A percentile compares a stretch with the other conserved stretches of the same genome.
phyloP scores from a whole-genome alignment of 2,329 filamentous ascomycete genomes.

The Penicillium sp. region DNA sequence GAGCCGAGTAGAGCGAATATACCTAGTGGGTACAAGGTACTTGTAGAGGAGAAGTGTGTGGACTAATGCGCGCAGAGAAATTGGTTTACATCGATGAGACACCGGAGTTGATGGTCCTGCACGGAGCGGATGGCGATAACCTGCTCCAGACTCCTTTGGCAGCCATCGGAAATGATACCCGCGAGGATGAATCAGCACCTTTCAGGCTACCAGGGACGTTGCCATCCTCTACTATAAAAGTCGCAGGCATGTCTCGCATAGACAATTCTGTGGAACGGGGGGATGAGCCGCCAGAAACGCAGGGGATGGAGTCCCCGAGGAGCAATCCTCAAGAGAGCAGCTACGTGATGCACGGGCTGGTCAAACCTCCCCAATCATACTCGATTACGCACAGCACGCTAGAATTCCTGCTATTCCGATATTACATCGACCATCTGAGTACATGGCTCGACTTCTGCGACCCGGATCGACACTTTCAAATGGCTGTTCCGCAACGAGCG shows the following conservation, averaged over 20 bases:
- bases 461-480: slow-evolving; percentile 42
- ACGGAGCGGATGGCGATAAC: neutral
- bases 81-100: slow-evolving; percentile 11
- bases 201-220: too few relatives aligned
- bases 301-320: too few relatives aligned
- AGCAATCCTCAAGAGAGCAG: neutral
- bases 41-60: too few relatives aligned
- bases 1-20: neutral
- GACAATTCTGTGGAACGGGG: too few relatives aligned
- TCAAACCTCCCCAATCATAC: neutral
- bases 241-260: too few relatives aligned
- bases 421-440: slow-evolving; percentile 29
- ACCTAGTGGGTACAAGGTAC: neutral
- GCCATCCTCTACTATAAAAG: too few relatives aligned
- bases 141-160: neutral
- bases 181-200: too few relatives aligned
- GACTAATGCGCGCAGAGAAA: neutral
- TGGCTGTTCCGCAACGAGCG: slow-evolving; percentile 47
- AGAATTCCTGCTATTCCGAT: neutral
- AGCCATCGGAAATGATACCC: neutral
- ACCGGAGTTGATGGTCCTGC: neutral
- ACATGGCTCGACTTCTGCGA: slow-evolving; percentile 47
- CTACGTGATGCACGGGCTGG: neutral
- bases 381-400: neutral
- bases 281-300: too few relatives aligned